Conservation (phyloP, 1,284 basidiomycete genomes). For the Cerioporus squamosus region DNA sequence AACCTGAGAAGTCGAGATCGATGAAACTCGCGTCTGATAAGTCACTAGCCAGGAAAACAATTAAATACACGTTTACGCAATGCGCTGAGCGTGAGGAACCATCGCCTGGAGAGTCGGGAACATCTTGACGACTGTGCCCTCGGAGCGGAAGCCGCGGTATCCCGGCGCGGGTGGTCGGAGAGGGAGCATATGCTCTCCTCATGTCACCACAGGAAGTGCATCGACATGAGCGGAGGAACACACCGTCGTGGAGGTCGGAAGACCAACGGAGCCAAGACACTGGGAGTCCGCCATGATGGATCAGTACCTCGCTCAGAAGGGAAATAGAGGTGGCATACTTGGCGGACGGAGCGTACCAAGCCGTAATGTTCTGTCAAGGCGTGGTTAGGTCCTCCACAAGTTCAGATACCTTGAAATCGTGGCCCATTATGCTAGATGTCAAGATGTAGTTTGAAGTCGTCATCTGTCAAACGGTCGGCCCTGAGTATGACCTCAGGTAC, state of each 20-base stretch:
- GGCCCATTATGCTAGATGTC: background rate
- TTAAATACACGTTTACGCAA: slow-evolving; percentile 11
- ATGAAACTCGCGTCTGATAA: slow-evolving; percentile 6
- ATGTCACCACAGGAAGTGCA: background rate
- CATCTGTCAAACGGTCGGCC: background rate
- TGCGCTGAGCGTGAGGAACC: slow-evolving; percentile 13
- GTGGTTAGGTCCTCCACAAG: background rate
- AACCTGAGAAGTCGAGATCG: slow-evolving; percentile 6
- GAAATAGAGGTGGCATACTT: background rate
- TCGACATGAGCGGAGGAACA: background rate
- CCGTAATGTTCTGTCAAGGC: background rate
- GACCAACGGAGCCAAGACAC: background rate
- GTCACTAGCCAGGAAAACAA: background rate
- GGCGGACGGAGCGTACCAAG: background rate
- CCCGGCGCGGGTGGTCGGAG: slow-evolving; percentile 19
- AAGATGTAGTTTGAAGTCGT: background rate
- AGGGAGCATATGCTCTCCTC: slow-evolving; percentile 5
- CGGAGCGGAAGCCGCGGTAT: slow-evolving; percentile 21
- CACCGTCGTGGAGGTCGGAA: background rate
- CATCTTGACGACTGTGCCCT: slow-evolving; percentile 7
- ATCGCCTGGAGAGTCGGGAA: background rate
- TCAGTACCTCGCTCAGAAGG: background rate
- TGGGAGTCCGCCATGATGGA: background rate
- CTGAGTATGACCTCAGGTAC: background rate
- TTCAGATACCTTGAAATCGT: background rate